phyloP scores from a whole-genome alignment of 169 alveolate species.

The Fabrea salina region DNA sequence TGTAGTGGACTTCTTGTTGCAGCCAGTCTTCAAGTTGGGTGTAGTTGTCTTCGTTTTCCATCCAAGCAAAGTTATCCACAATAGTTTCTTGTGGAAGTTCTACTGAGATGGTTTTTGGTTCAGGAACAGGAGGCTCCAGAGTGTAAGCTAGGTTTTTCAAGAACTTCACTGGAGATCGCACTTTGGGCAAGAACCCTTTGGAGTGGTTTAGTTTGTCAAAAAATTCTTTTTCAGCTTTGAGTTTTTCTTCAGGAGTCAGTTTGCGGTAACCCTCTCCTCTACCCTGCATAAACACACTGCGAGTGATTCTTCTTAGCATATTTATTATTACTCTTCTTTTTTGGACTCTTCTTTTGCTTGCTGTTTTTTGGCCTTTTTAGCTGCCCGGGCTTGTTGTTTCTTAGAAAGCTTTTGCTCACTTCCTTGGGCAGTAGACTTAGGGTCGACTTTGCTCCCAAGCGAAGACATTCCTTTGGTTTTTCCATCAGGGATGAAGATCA shows the following conservation, averaged over 20 bases:
- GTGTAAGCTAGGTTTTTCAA: neutral
- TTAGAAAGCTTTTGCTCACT: neutral
- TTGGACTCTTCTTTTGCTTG: neutral
- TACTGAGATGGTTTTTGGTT: neutral
- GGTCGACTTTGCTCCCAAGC: conserved; percentile 59
- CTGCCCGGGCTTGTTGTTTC: neutral
- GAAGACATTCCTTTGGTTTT: conserved; percentile 66
- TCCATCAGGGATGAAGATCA: conserved; percentile 94
- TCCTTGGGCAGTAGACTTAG: conserved; percentile 53
- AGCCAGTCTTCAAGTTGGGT: neutral
- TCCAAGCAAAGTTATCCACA: conserved; percentile 11
- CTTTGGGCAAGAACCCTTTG: neutral
- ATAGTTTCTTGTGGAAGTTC: neutral
- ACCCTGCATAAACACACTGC: neutral
- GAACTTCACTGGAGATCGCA: neutral
- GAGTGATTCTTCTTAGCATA: neutral
- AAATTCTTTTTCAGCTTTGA: neutral
- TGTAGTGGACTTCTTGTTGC: neutral
- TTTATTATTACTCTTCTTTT: too few species aligned
- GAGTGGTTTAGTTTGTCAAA: neutral
- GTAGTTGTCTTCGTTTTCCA: neutral
- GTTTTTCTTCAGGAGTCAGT: conserved; percentile 16
- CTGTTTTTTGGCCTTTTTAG: conserved; percentile 9
- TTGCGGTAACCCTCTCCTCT: neutral
- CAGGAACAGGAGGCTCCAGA: neutral